These are phyloP conservation scores for Dalbergia cultrata DNA, from an alignment of 306 rosid species.

Conservation along the genomic window DNA sequence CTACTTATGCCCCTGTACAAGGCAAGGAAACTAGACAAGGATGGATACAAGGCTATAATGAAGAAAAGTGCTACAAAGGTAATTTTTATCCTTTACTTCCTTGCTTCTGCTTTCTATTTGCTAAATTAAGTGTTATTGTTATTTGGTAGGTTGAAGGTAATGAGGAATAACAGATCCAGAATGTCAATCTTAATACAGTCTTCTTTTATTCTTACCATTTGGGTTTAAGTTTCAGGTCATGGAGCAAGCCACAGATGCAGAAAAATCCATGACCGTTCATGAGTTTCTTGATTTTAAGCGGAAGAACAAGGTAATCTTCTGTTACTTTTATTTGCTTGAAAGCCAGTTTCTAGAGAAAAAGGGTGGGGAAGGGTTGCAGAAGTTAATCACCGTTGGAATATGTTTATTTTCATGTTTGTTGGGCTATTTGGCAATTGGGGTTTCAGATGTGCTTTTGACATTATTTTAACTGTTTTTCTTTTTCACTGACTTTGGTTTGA, in stretches of 20 bases:
- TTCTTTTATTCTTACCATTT: constrained; percentile 36
- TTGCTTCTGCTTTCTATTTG: constrained; percentile 39
- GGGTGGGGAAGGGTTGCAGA: constrained; percentile 4
- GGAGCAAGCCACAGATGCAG: constrained; percentile 95
- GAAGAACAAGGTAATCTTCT: constrained; percentile 80
- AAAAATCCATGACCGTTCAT: constrained; percentile 84
- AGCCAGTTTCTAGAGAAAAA: background rate
- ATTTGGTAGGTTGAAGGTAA: constrained; percentile 31
- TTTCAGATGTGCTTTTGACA: constrained; percentile 36
- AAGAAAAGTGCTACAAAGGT: constrained; percentile 99
- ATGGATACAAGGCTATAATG: constrained; percentile 98
- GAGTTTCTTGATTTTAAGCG: constrained; percentile 97
- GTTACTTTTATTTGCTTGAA: constrained; percentile 11
- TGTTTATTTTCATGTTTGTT: constrained; percentile 2
- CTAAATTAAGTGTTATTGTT: constrained; percentile 33
- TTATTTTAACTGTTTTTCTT: constrained; percentile 32
- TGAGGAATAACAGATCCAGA: constrained; percentile 37
- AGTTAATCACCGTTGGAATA: background rate
- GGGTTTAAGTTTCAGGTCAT: constrained; percentile 78
- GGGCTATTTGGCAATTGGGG: constrained; percentile 12
- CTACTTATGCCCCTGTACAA: constrained; percentile 98
- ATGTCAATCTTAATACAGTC: constrained; percentile 28
- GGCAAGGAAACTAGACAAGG: constrained; percentile 93
- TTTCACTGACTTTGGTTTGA: constrained; percentile 47
- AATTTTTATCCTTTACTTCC: constrained; percentile 39